Evolutionary conservation across 192 early-diverging fungal genomes (phyloP), one percentile per base, ranked within the genome.

Genomic region (Entomortierella parvispora): DNA sequence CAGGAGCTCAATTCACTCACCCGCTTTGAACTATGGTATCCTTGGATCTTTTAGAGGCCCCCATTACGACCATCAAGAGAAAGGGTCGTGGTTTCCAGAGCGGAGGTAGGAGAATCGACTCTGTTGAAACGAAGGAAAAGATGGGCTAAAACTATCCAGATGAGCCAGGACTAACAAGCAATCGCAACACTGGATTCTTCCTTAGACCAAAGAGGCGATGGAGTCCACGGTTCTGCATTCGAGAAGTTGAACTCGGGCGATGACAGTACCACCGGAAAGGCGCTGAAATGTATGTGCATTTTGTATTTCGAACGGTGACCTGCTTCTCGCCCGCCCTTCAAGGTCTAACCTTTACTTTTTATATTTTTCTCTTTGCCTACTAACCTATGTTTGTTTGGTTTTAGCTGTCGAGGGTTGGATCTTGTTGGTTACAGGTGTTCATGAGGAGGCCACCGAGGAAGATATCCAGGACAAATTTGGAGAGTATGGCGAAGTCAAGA

Each of bases 381-480:
- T 17, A 43, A 12, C n/a, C 42, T 49, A 48, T 11, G 31, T 9
- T 45, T 47, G 57, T 12, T 57, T 11, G 33, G 25, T n/a, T 48
- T 52, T 80, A 89, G 87, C 87, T 32, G 85, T 97, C 26, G 97
- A 99, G 70, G 97, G 97, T 33, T 99, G 97, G 97, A 95, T 99
- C 42, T 79, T 99, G 5, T 76, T 99, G n/a, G 90, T 93, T 11
- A 95, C 94, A 0, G 94, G 93, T 33, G 84, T 99, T 22, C 95
- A 99, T 80, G 96, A 99, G 77, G 97, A 99, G 79, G 91, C 95
- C 11, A 92, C 89, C 26, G 97, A 97, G 65, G 97, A 99, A 20
- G 92, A 93, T 47, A 74, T 99, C 53, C 87, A 78, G 62, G 94
- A 99, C 72, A 85, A 88, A 61, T 97, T 96, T 65, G 86, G 89